Conservation (phyloP, 257 asterid species). For the Penstemon newberryi region DNA sequence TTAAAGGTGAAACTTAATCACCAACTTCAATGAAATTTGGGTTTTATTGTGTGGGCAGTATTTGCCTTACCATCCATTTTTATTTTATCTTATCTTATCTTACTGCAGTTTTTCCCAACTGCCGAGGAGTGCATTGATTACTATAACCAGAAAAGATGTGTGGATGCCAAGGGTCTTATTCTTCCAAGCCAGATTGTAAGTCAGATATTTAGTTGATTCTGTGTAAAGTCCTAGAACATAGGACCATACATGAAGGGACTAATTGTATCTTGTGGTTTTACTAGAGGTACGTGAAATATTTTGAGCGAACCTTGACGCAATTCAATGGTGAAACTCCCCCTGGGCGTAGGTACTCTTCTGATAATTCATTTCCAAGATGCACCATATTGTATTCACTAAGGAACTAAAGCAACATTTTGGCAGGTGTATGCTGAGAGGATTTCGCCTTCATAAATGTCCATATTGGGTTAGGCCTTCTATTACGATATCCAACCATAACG, state of each 20-base stretch:
- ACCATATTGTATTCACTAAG: constrained; percentile 28
- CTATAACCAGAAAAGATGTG: constrained; percentile 90
- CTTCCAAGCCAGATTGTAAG: constrained; percentile 97
- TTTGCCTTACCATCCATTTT: constrained; percentile 25
- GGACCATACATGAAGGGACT: constrained; percentile 27
- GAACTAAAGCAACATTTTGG: constrained; percentile 29
- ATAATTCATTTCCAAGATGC: constrained; percentile 35
- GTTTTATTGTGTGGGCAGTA: constrained; percentile 21
- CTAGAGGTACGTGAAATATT: constrained; percentile 93
- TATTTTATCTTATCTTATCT: constrained; percentile 27
- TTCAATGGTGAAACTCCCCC: constrained; percentile 85
- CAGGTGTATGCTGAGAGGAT: constrained; percentile 99
- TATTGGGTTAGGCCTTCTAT: constrained; percentile 97
- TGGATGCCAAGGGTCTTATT: constrained; percentile 90
- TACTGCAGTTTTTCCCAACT: constrained; percentile 86
- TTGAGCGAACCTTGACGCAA: constrained; percentile 59
- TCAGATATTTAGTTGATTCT: constrained; percentile 28
- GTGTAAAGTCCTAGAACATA: constrained; percentile 13
- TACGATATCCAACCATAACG: constrained; percentile 84
- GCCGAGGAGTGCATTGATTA: constrained; percentile 90
- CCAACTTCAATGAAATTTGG: constrained; percentile 23
- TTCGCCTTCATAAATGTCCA: constrained; percentile 84
- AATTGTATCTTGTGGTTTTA: constrained; percentile 29
- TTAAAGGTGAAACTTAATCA: constrained; percentile 62
- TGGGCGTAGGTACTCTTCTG: constrained; percentile 94